phyloP scores from a whole-genome alignment of 1,284 basidiomycete species.

The Chalciporus sp. region DNA sequence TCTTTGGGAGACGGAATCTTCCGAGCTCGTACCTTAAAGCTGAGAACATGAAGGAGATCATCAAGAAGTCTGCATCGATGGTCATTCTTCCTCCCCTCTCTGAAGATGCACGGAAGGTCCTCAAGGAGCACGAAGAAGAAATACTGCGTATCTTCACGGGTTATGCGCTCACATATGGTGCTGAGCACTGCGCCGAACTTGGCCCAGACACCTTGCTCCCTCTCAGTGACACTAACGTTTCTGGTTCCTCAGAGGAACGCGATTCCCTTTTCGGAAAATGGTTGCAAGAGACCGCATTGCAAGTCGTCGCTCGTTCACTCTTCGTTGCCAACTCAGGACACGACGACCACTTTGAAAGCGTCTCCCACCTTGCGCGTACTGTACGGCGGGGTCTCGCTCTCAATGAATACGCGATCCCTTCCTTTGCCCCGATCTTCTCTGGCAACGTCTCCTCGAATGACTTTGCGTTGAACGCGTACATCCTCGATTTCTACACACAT shows the following conservation, averaged over 20 bases:
- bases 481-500: constrained; percentile 68
- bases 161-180: constrained; percentile 54
- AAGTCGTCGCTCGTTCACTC: constrained; percentile 47
- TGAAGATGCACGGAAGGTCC: constrained; percentile 39
- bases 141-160: constrained; percentile 54
- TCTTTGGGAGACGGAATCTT: constrained; percentile 61
- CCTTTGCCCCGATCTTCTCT: constrained; percentile 44
- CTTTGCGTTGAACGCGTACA: constrained; percentile 59
- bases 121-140: constrained; percentile 51
- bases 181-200: constrained; percentile 39
- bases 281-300: constrained; percentile 42
- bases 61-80: constrained; percentile 53
- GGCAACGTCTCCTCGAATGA: neutral
- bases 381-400: constrained; percentile 54
- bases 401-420: constrained; percentile 60
- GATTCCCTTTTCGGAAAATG: constrained; percentile 27
- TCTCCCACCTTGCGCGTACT: constrained; percentile 55
- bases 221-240: constrained; percentile 40
- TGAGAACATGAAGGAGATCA: constrained; percentile 38
- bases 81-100: constrained; percentile 57
- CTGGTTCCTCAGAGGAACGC: constrained; percentile 11
- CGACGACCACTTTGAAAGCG: constrained; percentile 50
- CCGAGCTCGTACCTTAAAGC: constrained; percentile 44
- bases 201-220: constrained; percentile 49
- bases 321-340: constrained; percentile 70